Base-by-base conservation (phyloP, 192 early-diverging fungal genomes). In the Coemansia sp. region DNA sequence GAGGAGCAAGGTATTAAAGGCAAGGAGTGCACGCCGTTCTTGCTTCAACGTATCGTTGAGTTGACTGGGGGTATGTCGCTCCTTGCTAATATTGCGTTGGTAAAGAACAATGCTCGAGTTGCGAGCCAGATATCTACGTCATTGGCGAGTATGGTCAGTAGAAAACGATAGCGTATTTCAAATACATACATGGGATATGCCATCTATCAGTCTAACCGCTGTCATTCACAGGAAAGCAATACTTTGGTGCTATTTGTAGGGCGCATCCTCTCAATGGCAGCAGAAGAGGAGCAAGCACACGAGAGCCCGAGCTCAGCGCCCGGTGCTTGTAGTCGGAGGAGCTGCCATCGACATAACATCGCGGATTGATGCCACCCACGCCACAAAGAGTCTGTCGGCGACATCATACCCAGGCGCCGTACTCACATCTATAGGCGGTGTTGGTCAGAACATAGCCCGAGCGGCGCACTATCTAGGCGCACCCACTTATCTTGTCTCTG, bases 381-480 rank as follows among this genome's bases (percentile, higher is more conserved):
- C 36, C 2, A 10, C 46, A 61, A 33, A 13, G 29, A 29, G 5
- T 66, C 80, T 65, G 49, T 3, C 75, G 86, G 24, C 70, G 77
- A 94, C 94, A 0, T 96, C 95, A 33, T 86, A 88, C 38, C 89
- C 92, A 1, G 97, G 97, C 5, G 77, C 62, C 0, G 90, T 92
- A 7, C 66, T 69, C 9, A 84, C 91, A 8, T 80, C 88, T 3
- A 60, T 93, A 11, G 97, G 97, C 51, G 97, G 97, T 5, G 97
- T 99, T 5, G 96, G 93, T 1, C 86, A 94, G 40, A 99, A 99
- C 76, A 86, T 99, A 7, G 94, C 93, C 3, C 93, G 98, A 67
- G 91, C 92, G 0, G 90, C 91, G 24, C 80, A 75, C 38, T 80
- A 87, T 27, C 86, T 91, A 5, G 89, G 91, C 7, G 87, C 86